Evolutionary conservation across 192 early-diverging fungal species (phyloP), one percentile per base, ranked within the genome.

Genomic region (Ambispora gerdemannii): DNA sequence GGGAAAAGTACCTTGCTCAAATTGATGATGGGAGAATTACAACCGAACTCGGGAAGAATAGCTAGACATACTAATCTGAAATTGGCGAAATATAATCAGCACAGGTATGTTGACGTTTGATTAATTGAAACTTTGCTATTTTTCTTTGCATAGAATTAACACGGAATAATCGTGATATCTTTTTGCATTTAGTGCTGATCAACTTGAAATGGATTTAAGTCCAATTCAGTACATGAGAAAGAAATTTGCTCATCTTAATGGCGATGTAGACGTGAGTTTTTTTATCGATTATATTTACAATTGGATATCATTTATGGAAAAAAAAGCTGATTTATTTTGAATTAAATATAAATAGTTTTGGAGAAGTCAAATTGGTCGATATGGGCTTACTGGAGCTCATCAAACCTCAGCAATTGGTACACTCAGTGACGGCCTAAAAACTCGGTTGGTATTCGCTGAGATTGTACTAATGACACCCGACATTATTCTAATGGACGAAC

Each of bases 401-500:
- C 97, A 99, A 87, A 93, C 94, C 72, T 89, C 90, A 76, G 83
- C 88, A 33, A 98, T 99, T 72, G 79, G 75, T 22, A 90, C 92
- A 22, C 84, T 99, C 35, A 95, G 93, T 25, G 95, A 99, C 77
- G 97, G 97, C 71, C 91, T 96, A 72, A 91, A 92, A 74, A 89
- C 94, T 71, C 92, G 97, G 50, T 88, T 99, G 66, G 95, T 98
- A 17, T 99, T 99, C 82, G 95, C 94, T 43, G 92, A 95, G 70
- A 82, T 99, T 17, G 91, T 95, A 4, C 81, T 97, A 53, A 81
- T 87, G 61, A 82, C 85, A 67, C 96, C 97, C 65, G 94, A 96
- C 81, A 92, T 99, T 71, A 80, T 99, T 71, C 83, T 99, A 71
- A 89, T 99, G 74, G 97, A 99, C 72, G 97, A 99, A 89, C 96